Evolutionary conservation across 805 yeast genomes (phyloP).

Genomic region (Candida caryicola): DNA sequence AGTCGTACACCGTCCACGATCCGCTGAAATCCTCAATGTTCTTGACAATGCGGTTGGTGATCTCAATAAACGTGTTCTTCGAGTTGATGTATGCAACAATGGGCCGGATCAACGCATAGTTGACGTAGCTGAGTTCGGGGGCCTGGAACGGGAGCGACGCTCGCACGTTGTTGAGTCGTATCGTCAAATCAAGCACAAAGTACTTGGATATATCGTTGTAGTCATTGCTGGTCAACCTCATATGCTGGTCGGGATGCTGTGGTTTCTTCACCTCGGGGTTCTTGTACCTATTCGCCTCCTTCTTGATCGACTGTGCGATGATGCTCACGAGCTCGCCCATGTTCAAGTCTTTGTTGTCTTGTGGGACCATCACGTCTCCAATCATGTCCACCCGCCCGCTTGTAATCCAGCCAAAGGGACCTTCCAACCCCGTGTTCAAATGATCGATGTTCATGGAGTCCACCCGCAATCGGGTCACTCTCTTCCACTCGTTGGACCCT

Average conservation of each 20-base stretch:
- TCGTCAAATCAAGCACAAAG: slow-evolving; percentile 74
- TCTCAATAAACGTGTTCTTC: slow-evolving; percentile 83
- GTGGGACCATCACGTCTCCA: slow-evolving; percentile 85
- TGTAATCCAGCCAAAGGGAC: slow-evolving; percentile 97
- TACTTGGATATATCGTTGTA: slow-evolving; percentile 45
- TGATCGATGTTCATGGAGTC: slow-evolving; percentile 88
- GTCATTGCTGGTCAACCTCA: slow-evolving; percentile 26
- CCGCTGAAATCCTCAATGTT: slow-evolving; percentile 84
- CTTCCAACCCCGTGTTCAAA: slow-evolving; percentile 82
- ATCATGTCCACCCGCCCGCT: slow-evolving; percentile 89
- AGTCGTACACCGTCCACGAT: slow-evolving; percentile 93
- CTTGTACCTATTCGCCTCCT: slow-evolving; percentile 45
- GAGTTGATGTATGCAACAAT: slow-evolving; percentile 94
- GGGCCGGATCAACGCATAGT: slow-evolving; percentile 88
- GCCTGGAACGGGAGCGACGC: slow-evolving; percentile 88
- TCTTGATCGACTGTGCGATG: slow-evolving; percentile 46
- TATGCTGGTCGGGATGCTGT: slow-evolving; percentile 28
- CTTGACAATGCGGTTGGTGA: slow-evolving; percentile 78
- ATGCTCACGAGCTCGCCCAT: slow-evolving; percentile 48
- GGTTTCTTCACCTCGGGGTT: slow-evolving; percentile 29
- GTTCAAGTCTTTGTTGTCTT: slow-evolving; percentile 50
- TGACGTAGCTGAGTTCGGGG: slow-evolving; percentile 84
- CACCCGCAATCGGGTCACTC: slow-evolving; percentile 74
- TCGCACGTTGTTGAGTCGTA: slow-evolving; percentile 78
- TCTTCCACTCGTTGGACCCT: slow-evolving; percentile 42